Evolutionary conservation across 2,329 filamentous ascomycete genomes (phyloP).

Genomic region (Colletotrichum neosansevieriae): DNA sequence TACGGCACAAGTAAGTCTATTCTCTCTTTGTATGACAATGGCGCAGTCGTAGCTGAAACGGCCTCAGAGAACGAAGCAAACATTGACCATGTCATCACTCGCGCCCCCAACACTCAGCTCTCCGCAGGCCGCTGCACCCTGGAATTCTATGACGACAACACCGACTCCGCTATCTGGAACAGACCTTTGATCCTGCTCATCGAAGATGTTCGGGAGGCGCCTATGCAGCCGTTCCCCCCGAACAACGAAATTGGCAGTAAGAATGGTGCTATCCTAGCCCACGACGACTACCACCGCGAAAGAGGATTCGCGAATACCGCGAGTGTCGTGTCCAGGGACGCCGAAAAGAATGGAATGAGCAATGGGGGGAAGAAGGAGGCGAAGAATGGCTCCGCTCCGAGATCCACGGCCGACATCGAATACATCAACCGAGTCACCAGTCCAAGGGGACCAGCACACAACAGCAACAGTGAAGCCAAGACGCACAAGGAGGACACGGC

Average conservation of each 20-base stretch:
- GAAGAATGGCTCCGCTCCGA: background rate
- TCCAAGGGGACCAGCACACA: background rate
- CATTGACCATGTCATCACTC: constrained; percentile 58
- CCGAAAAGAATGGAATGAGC: background rate
- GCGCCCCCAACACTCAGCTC: constrained; percentile 55
- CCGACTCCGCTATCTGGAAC: constrained; percentile 1
- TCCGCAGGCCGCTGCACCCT: constrained; percentile 45
- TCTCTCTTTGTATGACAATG: rapidly evolving
- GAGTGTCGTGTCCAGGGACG: background rate
- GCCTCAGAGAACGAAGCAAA: constrained; percentile 47
- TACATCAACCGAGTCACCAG: background rate
- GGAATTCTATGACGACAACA: constrained; percentile 36
- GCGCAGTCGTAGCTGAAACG: background rate
- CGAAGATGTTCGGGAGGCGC: constrained; percentile 49
- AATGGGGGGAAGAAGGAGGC: background rate
- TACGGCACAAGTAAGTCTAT: constrained; percentile 50
- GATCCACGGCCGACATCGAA: background rate
- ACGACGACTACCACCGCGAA: background rate
- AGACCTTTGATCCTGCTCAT: constrained; percentile 48
- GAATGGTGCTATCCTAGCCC: constrained; percentile 43
- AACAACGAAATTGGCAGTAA: constrained; percentile 45
- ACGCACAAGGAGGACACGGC: background rate
- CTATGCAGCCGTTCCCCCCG: constrained; percentile 53
- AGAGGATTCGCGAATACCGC: background rate
- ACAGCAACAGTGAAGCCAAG: background rate